These are phyloP conservation scores for Erigeron philadelphicus DNA, from an alignment of 140 eudicot genomes.

Conservation along the genomic window DNA sequence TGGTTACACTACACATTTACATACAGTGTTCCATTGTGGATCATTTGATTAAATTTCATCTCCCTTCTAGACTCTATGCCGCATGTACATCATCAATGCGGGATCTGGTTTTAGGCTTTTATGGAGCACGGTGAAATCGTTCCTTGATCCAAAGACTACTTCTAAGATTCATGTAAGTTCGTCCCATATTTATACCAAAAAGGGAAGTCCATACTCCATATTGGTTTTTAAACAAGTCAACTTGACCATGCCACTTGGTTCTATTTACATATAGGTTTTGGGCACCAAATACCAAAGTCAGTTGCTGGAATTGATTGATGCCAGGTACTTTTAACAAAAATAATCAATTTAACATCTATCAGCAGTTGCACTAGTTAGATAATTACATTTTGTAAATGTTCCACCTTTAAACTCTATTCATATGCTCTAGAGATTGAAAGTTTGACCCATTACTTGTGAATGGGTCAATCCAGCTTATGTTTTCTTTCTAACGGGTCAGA, in stretches of 20 bases:
- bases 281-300: constrained; percentile 87
- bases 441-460: background rate
- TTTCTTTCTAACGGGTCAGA: no score
- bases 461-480: no score
- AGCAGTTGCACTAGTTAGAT: background rate
- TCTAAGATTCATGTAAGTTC: constrained; percentile 79
- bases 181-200: background rate
- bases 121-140: constrained; percentile 89
- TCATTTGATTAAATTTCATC: background rate
- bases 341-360: constrained; percentile 8
- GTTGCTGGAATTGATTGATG: constrained; percentile 88
- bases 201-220: background rate
- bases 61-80: constrained; percentile 59
- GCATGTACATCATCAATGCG: constrained; percentile 98
- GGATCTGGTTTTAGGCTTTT: constrained; percentile 96
- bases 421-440: no score
- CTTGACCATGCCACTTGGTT: constrained; percentile 21
- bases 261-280: constrained; percentile 52
- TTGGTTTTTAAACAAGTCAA: constrained; percentile 8
- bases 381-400: background rate
- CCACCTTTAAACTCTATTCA: no score
- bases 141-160: constrained; percentile 96
- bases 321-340: constrained; percentile 48
- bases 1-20: constrained; percentile 5
- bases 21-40: background rate